A percentile compares a stretch with the other conserved stretches of the same genome.
phyloP scores from a whole-genome alignment of 495 filamentous ascomycete genomes.

The Mytilinidion resinicola region DNA sequence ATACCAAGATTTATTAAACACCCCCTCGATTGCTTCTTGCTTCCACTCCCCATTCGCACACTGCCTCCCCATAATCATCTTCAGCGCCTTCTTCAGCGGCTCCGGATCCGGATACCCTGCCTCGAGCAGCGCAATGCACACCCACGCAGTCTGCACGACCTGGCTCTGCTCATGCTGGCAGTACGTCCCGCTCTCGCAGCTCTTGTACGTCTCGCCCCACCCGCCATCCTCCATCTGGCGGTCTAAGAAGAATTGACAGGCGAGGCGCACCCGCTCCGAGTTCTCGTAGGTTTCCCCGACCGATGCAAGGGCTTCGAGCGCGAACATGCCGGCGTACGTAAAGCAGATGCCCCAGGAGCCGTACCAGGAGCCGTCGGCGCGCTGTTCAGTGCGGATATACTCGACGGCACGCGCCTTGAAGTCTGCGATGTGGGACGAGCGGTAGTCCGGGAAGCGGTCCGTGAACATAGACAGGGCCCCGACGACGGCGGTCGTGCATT shows the following conservation, averaged over 20 bases:
- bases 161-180: constrained; percentile 60
- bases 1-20: constrained; percentile 96
- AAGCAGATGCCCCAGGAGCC: constrained; percentile 97
- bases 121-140: constrained; percentile 74
- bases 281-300: constrained; percentile 76
- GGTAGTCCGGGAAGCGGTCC: constrained; percentile 73
- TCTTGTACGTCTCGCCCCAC: constrained; percentile 92
- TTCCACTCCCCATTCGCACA: constrained; percentile 86
- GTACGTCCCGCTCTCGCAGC: constrained; percentile 61
- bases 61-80: constrained; percentile 79
- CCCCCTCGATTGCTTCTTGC: constrained; percentile 92
- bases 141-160: constrained; percentile 92
- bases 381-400: constrained; percentile 76
- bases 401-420: constrained; percentile 64
- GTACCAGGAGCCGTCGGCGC: constrained; percentile 87
- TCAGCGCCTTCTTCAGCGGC: constrained; percentile 66
- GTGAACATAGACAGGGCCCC: constrained; percentile 79
- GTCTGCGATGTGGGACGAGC: constrained; percentile 62
- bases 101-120: constrained; percentile 72
- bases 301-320: constrained; percentile 74
- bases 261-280: constrained; percentile 60
- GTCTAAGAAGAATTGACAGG: constrained; percentile 76
- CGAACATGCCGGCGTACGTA: constrained; percentile 94
- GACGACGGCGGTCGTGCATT: constrained; percentile 95
- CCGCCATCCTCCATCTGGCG: constrained; percentile 84